These are phyloP conservation scores for Macrocystidia cucumis DNA, from an alignment of 1,284 basidiomycete species.

Conservation along the genomic window DNA sequence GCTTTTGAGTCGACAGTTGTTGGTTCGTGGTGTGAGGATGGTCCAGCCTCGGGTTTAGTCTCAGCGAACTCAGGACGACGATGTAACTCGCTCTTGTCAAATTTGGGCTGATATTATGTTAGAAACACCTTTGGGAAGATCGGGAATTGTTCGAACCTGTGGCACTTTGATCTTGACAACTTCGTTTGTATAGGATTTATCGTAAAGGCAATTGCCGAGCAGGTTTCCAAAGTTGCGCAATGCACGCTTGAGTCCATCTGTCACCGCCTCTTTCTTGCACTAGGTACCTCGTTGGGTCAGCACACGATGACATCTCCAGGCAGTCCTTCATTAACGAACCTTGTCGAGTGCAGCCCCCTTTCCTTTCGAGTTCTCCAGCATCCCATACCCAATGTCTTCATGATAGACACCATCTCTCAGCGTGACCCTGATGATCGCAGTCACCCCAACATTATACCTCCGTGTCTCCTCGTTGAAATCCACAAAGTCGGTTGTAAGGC, in stretches of 20 bases:
- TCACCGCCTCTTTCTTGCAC: constrained; percentile 98
- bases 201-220: constrained; percentile 93
- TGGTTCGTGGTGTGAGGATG: constrained; percentile 4
- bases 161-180: constrained; percentile 81
- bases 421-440: constrained; percentile 83
- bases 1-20: background rate
- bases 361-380: constrained; percentile 77
- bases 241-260: constrained; percentile 88
- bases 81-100: constrained; percentile 68
- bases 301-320: constrained; percentile 1
- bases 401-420: constrained; percentile 86
- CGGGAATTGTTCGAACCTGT: constrained; percentile 43
- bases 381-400: constrained; percentile 91
- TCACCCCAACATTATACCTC: constrained; percentile 73
- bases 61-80: constrained; percentile 72
- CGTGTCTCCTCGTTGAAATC: constrained; percentile 66
- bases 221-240: constrained; percentile 92
- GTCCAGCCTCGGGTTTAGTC: constrained; percentile 19
- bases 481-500: constrained; percentile 66
- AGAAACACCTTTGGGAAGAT: background rate
- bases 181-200: constrained; percentile 82
- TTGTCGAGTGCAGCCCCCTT: constrained; percentile 91
- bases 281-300: constrained; percentile 23
- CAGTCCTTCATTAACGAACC: constrained; percentile 38
- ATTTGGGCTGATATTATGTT: constrained; percentile 43